phyloP scores from a whole-genome alignment of 2,329 filamentous ascomycete genomes.

The Chaetomium olivaceum region DNA sequence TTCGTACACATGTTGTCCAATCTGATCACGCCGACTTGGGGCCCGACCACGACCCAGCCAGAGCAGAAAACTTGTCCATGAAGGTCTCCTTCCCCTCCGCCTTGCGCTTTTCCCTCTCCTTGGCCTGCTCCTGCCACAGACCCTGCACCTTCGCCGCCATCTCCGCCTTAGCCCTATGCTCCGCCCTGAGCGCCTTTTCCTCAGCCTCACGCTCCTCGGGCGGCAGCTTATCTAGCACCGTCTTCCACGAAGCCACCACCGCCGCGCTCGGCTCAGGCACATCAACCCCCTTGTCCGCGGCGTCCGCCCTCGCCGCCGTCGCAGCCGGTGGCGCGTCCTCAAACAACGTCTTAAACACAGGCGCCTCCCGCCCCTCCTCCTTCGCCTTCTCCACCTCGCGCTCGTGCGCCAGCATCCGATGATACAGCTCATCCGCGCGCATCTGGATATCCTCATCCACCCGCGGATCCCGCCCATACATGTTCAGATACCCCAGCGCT shows the following conservation, averaged over 20 bases:
- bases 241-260: conserved; percentile 43
- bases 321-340: conserved; percentile 35
- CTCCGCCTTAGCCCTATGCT: conserved; percentile 61
- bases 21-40: conserved; percentile 17
- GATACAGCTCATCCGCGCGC: conserved; percentile 89
- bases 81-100: conserved; percentile 54
- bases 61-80: conserved; percentile 41
- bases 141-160: conserved; percentile 58
- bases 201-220: conserved; percentile 62
- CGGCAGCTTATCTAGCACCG: conserved; percentile 58
- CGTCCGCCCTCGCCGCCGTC: conserved; percentile 11
- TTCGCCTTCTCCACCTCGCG: conserved; percentile 69
- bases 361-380: conserved; percentile 57
- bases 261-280: conserved; percentile 32
- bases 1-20: background rate
- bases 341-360: conserved; percentile 61
- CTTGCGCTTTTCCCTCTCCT: conserved; percentile 56
- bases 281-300: background rate
- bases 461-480: conserved; percentile 61
- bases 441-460: conserved; percentile 90
- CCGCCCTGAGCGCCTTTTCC: conserved; percentile 63
- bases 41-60: conserved; percentile 15
- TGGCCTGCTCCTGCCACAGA: conserved; percentile 57
- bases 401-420: conserved; percentile 84
- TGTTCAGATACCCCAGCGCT: conserved; percentile 81